Evolutionary conservation across 164 flowering plant species (phyloP).

Genomic region (Nelumbo lutea): DNA sequence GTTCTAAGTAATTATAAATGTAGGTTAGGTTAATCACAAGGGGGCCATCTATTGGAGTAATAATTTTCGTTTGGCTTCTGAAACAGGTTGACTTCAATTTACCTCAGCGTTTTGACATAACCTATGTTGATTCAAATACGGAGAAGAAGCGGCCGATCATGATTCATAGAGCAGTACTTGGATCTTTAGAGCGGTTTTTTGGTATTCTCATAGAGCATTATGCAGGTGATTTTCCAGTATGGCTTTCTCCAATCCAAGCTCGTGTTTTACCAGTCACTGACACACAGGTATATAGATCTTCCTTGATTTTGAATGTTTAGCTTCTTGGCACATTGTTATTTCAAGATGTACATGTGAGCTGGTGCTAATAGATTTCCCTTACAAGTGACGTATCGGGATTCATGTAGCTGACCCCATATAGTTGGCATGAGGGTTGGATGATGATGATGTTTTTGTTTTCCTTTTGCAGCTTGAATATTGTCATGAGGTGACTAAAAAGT

Average conservation of each 20-base stretch:
- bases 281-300: constrained; percentile 44
- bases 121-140: constrained; percentile 72
- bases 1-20: too few species aligned
- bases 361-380: too few species aligned
- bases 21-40: not conserved
- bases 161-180: constrained; percentile 98
- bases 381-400: too few species aligned
- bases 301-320: not conserved
- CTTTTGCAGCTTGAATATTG: constrained; percentile 62
- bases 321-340: not conserved
- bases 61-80: constrained; percentile 1
- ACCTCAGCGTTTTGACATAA: constrained; percentile 88
- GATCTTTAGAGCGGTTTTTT: constrained; percentile 91
- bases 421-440: too few species aligned
- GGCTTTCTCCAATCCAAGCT: constrained; percentile 95
- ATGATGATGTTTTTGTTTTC: too few species aligned
- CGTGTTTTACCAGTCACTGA: constrained; percentile 87
- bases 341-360: not conserved
- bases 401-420: too few species aligned
- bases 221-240: constrained; percentile 92
- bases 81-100: constrained; percentile 90
- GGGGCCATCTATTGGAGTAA: too few species aligned
- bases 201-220: constrained; percentile 95
- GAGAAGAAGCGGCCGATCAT: constrained; percentile 86
- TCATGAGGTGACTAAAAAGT: constrained; percentile 42